Base-by-base conservation (phyloP, 495 filamentous ascomycete species). In the Aspergillus taichungensis region DNA sequence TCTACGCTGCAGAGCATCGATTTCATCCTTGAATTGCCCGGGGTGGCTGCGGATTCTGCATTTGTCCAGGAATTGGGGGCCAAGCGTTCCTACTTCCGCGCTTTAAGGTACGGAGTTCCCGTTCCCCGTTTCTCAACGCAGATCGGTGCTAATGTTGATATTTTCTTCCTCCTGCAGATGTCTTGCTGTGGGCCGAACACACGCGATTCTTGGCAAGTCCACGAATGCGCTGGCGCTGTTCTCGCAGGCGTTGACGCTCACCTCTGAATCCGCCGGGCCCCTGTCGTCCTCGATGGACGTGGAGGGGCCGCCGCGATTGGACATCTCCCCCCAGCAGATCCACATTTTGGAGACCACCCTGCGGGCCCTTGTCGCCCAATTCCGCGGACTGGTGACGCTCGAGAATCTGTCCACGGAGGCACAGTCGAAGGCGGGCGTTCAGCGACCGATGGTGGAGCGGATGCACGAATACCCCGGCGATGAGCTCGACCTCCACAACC, bases 1-100 rank as follows among this genome's bases (percentile, higher is more conserved):
- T 86, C 87, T 18, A 95, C 83, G 5, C 62, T 99, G 9, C 84
- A 83, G 54, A 95, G 87, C 63, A 67, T 99, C 46, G 87, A 97
- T 40, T 88, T 90, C 13, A 80, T 95, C 52, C 85, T 85, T 50
- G 86, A 92, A 43, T 73, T 99, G 8, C 84, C 89, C 0, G 94
- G 94, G 59, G 83, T 95, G 18, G 89, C 85, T n/a, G 83, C 87
- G 14, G 94, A 99, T 56, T 74, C 82, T 34, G 65, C 64, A 11
- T 84, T 99, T 51, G 68, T 88, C 3, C 65, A 72, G 10, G 87
- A 92, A 54, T 68, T 99, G 2, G 78, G 87, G 39, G 78, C 80
- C 3, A 91, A 90, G 53, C 74, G 77, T 32, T 67, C 74, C 35
- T 96, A 95, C 64, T 99, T 97, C 71, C 77, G 82, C 46, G 85